These are phyloP conservation scores for Calvatia gigantea DNA, from an alignment of 768 basidiomycete genomes.

Conservation along the genomic window DNA sequence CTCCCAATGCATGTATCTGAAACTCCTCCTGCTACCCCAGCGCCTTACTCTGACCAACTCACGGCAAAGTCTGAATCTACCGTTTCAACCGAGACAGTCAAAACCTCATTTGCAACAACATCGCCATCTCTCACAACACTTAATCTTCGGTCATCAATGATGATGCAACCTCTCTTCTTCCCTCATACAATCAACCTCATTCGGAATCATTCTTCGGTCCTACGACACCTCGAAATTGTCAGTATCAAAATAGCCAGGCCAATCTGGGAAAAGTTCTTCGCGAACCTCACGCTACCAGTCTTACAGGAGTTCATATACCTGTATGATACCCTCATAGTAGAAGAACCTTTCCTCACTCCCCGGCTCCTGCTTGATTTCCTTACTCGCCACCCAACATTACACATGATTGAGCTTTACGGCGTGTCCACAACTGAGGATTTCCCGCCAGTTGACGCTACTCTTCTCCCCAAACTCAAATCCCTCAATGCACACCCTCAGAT, in stretches of 20 bases:
- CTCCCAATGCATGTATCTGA: background rate
- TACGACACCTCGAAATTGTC: background rate
- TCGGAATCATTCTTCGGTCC: background rate
- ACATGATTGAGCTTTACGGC: background rate
- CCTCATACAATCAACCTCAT: conserved; percentile 4
- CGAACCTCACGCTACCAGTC: background rate
- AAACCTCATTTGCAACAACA: background rate
- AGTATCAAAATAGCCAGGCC: background rate
- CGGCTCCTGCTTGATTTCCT: background rate
- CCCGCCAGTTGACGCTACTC: background rate
- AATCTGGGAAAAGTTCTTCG: background rate
- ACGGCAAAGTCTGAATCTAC: background rate
- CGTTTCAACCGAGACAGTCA: background rate
- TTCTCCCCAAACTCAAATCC: background rate
- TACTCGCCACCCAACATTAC: background rate
- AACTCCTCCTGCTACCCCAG: background rate
- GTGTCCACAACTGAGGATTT: background rate
- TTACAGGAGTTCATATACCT: background rate
- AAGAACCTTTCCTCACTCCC: background rate
- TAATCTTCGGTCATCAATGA: background rate
- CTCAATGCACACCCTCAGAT: conserved; percentile 1
- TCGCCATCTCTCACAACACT: background rate
- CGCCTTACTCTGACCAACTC: background rate
- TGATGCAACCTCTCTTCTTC: background rate
- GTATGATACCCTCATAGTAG: background rate